Conservation (phyloP, 2,329 filamentous ascomycete species). For the Didymella keratinophila region DNA sequence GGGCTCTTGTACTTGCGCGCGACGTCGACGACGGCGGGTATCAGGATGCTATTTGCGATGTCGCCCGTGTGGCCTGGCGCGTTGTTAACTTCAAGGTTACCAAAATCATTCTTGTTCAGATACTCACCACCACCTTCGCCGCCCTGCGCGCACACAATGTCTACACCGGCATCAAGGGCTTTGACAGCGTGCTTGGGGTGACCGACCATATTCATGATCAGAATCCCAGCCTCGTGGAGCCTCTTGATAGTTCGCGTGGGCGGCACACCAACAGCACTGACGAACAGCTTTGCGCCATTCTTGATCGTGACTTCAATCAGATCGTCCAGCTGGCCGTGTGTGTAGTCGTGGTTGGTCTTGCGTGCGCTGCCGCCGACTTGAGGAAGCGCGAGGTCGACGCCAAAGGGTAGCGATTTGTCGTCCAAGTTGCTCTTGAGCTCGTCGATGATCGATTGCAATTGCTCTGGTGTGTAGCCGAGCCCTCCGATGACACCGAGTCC, state of each 20-base stretch:
- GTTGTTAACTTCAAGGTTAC: background rate
- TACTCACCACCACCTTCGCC: conserved; percentile 78
- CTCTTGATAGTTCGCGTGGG: conserved; percentile 75
- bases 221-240: conserved; percentile 79
- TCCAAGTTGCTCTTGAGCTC: conserved; percentile 81
- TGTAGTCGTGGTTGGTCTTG: conserved; percentile 96
- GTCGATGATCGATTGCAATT: conserved; percentile 80
- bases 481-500: conserved; percentile 71
- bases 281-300: conserved; percentile 84
- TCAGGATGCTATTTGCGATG: conserved; percentile 82
- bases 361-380: conserved; percentile 85
- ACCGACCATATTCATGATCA: conserved; percentile 98
- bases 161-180: conserved; percentile 83
- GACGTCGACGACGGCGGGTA: conserved; percentile 87
- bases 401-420: conserved; percentile 78
- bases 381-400: conserved; percentile 88
- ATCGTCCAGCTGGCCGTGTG: conserved; percentile 84
- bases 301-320: conserved; percentile 86
- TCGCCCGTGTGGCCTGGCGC: conserved; percentile 75
- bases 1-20: conserved; percentile 75
- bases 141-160: conserved; percentile 91
- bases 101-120: background rate
- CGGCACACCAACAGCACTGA: conserved; percentile 87
- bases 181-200: conserved; percentile 91
- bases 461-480: conserved; percentile 63